Evolutionary conservation across 2,329 filamentous ascomycete genomes (phyloP).

Genomic region (Conoideocrella luteorostrata): DNA sequence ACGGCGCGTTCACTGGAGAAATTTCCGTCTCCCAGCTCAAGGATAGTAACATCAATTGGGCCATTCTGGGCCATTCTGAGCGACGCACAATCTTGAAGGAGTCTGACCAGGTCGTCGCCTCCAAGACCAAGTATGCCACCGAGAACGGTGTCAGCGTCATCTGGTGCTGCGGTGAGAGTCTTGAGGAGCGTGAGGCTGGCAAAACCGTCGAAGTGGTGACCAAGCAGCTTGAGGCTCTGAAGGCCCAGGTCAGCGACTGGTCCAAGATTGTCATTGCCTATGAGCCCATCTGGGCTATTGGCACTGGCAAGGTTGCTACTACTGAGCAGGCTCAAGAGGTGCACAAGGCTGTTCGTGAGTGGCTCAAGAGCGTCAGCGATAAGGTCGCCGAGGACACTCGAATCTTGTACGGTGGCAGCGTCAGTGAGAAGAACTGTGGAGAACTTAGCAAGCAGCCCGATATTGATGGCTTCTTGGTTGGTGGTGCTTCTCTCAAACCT

Average conservation of each 20-base stretch:
- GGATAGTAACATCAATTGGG: slow-evolving; percentile 84
- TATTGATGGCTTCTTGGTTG: slow-evolving; percentile 97
- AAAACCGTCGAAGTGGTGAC: slow-evolving; percentile 85
- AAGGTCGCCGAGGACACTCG: slow-evolving; percentile 77
- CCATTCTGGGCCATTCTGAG: slow-evolving; percentile 91
- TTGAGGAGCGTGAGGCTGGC: slow-evolving; percentile 82
- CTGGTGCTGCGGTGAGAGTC: slow-evolving; percentile 93
- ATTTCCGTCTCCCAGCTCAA: slow-evolving; percentile 87
- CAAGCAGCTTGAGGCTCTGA: slow-evolving; percentile 76
- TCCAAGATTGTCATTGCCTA: slow-evolving; percentile 93
- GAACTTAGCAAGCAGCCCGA: slow-evolving; percentile 88
- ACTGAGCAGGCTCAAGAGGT: slow-evolving; percentile 90
- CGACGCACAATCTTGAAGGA: slow-evolving; percentile 85
- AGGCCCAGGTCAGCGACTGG: slow-evolving; percentile 76
- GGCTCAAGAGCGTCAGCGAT: slow-evolving; percentile 73
- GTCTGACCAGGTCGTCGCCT: slow-evolving; percentile 75
- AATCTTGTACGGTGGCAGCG: slow-evolving; percentile 93
- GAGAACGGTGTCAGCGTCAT: slow-evolving; percentile 86
- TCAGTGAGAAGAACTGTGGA: slow-evolving; percentile 96
- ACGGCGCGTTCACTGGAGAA: slow-evolving; percentile 95
- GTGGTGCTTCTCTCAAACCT: slow-evolving; percentile 93
- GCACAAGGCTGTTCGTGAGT: slow-evolving; percentile 84
- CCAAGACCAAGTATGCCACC: slow-evolving; percentile 89
- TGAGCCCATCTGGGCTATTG: slow-evolving; percentile 96
- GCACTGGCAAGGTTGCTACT: slow-evolving; percentile 88